Conservation (phyloP, 805 yeast genomes). For the Maudiozyma saulgeensis region DNA sequence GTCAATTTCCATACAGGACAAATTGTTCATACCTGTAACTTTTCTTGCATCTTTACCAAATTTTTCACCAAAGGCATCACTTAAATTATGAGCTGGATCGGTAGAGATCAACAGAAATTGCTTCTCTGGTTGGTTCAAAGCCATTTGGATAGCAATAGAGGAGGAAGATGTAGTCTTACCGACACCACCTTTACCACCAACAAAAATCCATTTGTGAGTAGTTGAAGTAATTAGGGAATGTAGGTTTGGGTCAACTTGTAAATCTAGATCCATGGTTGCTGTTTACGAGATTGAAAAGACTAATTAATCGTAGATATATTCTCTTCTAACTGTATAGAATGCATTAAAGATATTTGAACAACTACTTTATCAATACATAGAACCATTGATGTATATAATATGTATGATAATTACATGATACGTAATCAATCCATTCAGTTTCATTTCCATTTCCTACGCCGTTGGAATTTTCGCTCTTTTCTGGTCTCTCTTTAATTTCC, state of each 20-base stretch:
- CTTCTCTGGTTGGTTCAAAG: slow-evolving; percentile 67
- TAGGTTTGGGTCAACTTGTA: slow-evolving; percentile 62
- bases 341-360: too few species aligned
- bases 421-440: too few species aligned
- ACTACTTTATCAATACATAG: too few species aligned
- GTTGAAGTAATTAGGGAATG: slow-evolving; percentile 58
- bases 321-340: too few species aligned
- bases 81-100: slow-evolving; percentile 96
- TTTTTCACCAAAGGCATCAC: slow-evolving; percentile 97
- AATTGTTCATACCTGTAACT: slow-evolving; percentile 79
- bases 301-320: neutral
- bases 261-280: slow-evolving; percentile 41
- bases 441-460: too few species aligned
- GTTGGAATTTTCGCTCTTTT: too few species aligned
- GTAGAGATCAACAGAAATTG: slow-evolving; percentile 86
- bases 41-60: slow-evolving; percentile 94
- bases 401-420: too few species aligned
- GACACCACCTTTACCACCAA: slow-evolving; percentile 99
- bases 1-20: slow-evolving; percentile 97
- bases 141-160: slow-evolving; percentile 88
- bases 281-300: neutral
- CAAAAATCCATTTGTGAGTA: slow-evolving; percentile 88
- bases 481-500: too few species aligned
- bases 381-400: too few species aligned
- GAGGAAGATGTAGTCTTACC: slow-evolving; percentile 98